Percentiles rank a stretch among this genome's conserved stretches.
phyloP scores from a whole-genome alignment of 495 filamentous ascomycete species.

The Penicillium subrubescens region DNA sequence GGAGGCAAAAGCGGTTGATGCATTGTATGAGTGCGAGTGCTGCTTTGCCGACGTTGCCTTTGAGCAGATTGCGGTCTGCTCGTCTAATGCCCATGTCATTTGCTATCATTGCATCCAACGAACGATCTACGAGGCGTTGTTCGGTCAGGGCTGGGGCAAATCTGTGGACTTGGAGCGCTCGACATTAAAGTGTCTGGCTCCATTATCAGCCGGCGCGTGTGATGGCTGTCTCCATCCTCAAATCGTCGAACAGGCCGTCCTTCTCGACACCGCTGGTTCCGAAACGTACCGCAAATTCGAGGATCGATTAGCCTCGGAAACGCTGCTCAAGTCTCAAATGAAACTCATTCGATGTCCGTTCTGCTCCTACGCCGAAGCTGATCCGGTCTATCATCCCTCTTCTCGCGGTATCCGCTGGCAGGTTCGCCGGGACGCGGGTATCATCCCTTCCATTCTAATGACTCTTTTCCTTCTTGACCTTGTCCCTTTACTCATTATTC shows the following conservation, averaged over 20 bases:
- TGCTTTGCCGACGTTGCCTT: constrained; percentile 80
- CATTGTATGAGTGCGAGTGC: constrained; percentile 86
- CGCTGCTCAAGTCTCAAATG: constrained; percentile 67
- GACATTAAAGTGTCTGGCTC: constrained; percentile 79
- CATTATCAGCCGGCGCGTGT: constrained; percentile 64
- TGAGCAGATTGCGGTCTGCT: constrained; percentile 80
- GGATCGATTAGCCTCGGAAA: constrained; percentile 72
- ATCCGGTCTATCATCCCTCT: constrained; percentile 70
- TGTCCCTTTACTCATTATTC: constrained; percentile 54
- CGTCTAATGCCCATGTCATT: constrained; percentile 70
- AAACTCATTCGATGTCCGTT: constrained; percentile 87
- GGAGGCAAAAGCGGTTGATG: constrained; percentile 71
- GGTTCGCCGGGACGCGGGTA: constrained; percentile 53
- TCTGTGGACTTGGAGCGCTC: constrained; percentile 70
- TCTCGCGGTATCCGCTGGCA: constrained; percentile 42
- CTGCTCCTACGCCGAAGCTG: constrained; percentile 86
- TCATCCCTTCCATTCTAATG: constrained; percentile 37
- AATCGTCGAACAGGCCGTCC: constrained; percentile 71
- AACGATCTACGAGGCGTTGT: constrained; percentile 79
- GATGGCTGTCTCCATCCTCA: constrained; percentile 67
- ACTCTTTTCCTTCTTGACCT: constrained; percentile 47
- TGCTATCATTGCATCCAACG: constrained; percentile 84
- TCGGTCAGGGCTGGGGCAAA: constrained; percentile 88
- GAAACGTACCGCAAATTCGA: constrained; percentile 74
- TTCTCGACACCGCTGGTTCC: constrained; percentile 63